A percentile compares a stretch with the other conserved stretches of the same genome.
Conservation (phyloP, 176 grass and related monocot species). For the Eragrostis nindensis region DNA sequence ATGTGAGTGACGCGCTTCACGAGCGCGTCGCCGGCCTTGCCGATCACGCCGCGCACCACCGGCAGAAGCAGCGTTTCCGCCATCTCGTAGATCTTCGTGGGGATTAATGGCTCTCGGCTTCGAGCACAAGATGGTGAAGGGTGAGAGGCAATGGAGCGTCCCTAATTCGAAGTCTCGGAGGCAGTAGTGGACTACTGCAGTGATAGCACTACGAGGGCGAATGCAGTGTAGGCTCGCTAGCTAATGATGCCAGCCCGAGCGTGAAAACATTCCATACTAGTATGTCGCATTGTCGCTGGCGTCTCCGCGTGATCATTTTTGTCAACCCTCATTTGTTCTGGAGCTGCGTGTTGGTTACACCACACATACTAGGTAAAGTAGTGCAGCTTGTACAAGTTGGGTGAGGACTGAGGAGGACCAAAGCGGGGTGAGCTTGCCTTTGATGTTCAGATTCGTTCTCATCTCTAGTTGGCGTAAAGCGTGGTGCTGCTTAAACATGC, state of each 20-base stretch:
- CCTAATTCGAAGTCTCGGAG: not conserved
- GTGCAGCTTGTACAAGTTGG: not conserved
- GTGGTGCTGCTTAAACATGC: no score
- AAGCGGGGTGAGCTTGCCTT: no score
- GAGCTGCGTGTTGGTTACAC: not conserved
- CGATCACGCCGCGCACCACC: not conserved
- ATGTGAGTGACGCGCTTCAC: not conserved
- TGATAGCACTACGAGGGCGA: no score
- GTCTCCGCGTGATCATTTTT: not conserved
- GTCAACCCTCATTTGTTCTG: not conserved
- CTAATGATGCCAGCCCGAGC: no score
- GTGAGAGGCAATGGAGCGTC: not conserved
- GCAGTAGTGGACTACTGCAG: not conserved
- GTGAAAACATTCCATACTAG: no score
- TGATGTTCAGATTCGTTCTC: no score
- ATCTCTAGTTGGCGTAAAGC: no score
- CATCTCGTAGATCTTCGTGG: not conserved
- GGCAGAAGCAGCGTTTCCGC: not conserved
- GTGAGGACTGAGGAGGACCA: no score
- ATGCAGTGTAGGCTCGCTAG: no score
- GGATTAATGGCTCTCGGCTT: no score
- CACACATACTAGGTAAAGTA: no score
- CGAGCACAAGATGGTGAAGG: not conserved
- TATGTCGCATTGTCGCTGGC: no score
- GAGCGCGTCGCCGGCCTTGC: conserved; percentile 5